Base-by-base conservation (phyloP, 805 yeast species). In the Wickerhamomyces canadensis region DNA sequence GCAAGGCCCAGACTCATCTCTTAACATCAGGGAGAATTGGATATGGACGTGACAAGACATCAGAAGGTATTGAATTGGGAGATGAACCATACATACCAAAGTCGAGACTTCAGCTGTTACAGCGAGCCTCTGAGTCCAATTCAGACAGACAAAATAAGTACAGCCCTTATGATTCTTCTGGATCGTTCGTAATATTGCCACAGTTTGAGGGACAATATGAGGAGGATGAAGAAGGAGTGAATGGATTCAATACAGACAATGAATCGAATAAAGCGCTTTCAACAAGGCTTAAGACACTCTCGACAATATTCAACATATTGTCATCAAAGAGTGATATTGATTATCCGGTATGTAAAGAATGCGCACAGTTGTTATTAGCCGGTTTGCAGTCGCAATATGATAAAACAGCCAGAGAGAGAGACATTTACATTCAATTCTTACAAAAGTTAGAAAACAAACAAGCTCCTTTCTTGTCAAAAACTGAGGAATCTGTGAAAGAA, bases 281-380 rank as follows among this genome's bases (percentile, higher is more conserved):
- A 0, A 61, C 65, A 5, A 60, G 78, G 31, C 58, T 78, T 17
- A 69, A 70, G 32, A 68, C 78, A 0, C 56, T 87, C 24, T 76
- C 76, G 3, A 75, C 74, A 27, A 72, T 91, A 2, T 88, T 86
- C 55, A 80, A 82, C 44, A 67, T 84, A 2, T 60, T 91, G 6
- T 80, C 93, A 0, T 67, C 74, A 5, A 80, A 83, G 43, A 80
- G 81, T 35, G 87, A 81, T 42, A 70, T 91, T 13, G 94, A 86
- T 45, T 79, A 78, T 52, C 98, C 98, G 0, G 76, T 93, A 13
- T 91, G 98, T 50, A 70, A 70, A 18, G 97, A 89, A 31, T 93
- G 98, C 58, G 83, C 93, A 6, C 76, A 71, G 30, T 56, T 70
- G 16, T 59, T 91, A 19, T 65, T 83, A 10, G 78, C 74, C 9